These are phyloP conservation scores for Fomitopsis schrenkii DNA, from an alignment of 1,284 basidiomycete genomes.

Conservation along the genomic window DNA sequence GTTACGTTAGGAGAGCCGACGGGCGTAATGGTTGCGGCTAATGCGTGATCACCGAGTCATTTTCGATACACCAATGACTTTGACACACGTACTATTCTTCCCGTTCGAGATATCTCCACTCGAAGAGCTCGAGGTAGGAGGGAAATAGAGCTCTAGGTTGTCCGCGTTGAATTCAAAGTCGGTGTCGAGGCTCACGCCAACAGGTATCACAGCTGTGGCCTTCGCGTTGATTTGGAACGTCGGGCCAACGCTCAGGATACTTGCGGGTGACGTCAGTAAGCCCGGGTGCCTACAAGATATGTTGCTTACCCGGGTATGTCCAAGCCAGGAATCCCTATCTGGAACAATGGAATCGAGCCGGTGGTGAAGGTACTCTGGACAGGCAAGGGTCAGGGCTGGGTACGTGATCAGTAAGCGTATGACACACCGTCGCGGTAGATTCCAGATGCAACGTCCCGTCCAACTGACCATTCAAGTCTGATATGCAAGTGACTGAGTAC, in stretches of 20 bases:
- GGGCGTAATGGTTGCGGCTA: neutral
- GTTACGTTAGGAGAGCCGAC: neutral
- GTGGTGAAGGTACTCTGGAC: constrained; percentile 32
- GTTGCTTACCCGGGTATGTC: constrained; percentile 34
- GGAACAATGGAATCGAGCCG: constrained; percentile 30
- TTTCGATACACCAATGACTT: no score
- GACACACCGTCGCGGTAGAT: neutral
- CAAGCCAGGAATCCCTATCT: constrained; percentile 35
- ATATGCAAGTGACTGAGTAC: constrained; percentile 12
- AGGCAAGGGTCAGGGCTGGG: neutral
- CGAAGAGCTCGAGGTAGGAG: constrained; percentile 22
- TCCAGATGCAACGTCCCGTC: constrained; percentile 29
- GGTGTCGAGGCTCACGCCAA: constrained; percentile 35
- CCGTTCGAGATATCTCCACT: constrained; percentile 16
- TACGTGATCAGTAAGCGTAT: neutral
- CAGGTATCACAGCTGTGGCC: constrained; percentile 26
- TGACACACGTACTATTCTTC: constrained; percentile 29
- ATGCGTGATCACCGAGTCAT: no score
- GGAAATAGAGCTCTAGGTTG: constrained; percentile 42
- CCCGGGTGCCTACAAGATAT: neutral
- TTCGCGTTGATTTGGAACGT: constrained; percentile 28
- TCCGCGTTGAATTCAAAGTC: constrained; percentile 29
- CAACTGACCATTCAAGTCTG: constrained; percentile 1
- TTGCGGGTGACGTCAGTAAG: constrained; percentile 8
- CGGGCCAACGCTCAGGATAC: constrained; percentile 33